Base-by-base conservation (phyloP, 2,329 filamentous ascomycete genomes). In the Onygena corvina region DNA sequence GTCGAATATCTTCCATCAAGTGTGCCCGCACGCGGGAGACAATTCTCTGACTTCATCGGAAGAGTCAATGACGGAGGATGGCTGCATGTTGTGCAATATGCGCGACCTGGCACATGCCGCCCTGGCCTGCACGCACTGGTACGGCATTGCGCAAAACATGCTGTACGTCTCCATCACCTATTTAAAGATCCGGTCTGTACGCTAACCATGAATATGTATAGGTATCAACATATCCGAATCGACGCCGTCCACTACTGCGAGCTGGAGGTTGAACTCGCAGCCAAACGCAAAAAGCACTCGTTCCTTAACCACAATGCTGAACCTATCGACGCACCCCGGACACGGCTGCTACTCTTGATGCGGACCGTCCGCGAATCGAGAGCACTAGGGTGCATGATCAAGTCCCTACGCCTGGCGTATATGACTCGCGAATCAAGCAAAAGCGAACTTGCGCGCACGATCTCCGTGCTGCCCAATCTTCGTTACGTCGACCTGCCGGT, bases 181-280 rank as follows among this genome's bases (percentile, higher is more conserved):
- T 51, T 54, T 16, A 56, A n/a, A n/a, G n/a, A n/a, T n/a, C n/a
- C n/a, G n/a, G n/a, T n/a, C n/a, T n/a, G n/a, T n/a, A n/a, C n/a
- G n/a, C n/a, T n/a, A n/a, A n/a, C n/a, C n/a, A n/a, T n/a, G n/a
- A n/a, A n/a, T n/a, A n/a, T 16, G 31, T 21, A 14, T 59, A 93
- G 86, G 57, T 94, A 93, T 65, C 81, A 83, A 60, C 89, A 87
- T 71, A 81, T 96, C 56, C 85, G 89, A 52, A 92, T 96, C 64
- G 90, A 96, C 64, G 79, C 85, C 14, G 89, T 95, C 27, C 90
- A 96, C 68, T 95, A 94, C 69, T 96, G 90, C 71, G 80, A 84
- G 55, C 83, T 85, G 59, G 90, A 96, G 67, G 82, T 85, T 52
- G 73, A 84, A 58, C 77, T 94, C 30, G 79, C 85, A 48, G 86